These are phyloP conservation scores for Bombardia bombarda DNA, from an alignment of 495 filamentous ascomycete species.

Conservation along the genomic window DNA sequence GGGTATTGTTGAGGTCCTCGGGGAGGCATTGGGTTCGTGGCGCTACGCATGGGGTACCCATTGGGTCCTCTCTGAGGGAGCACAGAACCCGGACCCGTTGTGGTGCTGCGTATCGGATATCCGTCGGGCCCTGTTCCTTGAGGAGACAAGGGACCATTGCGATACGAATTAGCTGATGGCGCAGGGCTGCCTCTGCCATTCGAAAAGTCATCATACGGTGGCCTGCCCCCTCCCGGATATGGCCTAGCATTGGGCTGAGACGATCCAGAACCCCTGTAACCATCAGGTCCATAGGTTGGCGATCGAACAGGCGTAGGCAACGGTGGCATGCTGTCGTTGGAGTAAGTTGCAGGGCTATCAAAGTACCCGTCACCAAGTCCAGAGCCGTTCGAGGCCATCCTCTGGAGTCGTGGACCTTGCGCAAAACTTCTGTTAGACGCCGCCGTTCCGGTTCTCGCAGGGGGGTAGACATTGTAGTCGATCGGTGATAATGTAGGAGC, in stretches of 20 bases:
- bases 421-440: conserved; percentile 35
- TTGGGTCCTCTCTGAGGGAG: conserved; percentile 13
- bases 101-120: conserved; percentile 32
- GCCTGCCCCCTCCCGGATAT: conserved; percentile 4
- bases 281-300: conserved; percentile 18
- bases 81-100: too few species aligned
- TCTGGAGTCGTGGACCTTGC: conserved; percentile 25
- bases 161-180: conserved; percentile 28
- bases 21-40: conserved; percentile 27
- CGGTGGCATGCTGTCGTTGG: conserved; percentile 24
- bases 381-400: conserved; percentile 13
- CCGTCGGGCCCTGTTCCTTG: conserved; percentile 16
- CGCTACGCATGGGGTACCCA: conserved; percentile 28
- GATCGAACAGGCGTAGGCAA: conserved; percentile 25
- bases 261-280: conserved; percentile 18
- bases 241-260: conserved; percentile 8
- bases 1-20: conserved; percentile 21
- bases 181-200: conserved; percentile 32
- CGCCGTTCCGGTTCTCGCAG: conserved; percentile 21
- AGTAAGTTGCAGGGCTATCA: conserved; percentile 24
- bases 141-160: conserved; percentile 22
- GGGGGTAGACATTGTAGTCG: conserved; percentile 28
- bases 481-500: conserved; percentile 33
- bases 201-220: conserved; percentile 14
- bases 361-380: conserved; percentile 16